Evolutionary conservation across 2,329 filamentous ascomycete genomes (phyloP).

Genomic region (Fusarium lyarnte): DNA sequence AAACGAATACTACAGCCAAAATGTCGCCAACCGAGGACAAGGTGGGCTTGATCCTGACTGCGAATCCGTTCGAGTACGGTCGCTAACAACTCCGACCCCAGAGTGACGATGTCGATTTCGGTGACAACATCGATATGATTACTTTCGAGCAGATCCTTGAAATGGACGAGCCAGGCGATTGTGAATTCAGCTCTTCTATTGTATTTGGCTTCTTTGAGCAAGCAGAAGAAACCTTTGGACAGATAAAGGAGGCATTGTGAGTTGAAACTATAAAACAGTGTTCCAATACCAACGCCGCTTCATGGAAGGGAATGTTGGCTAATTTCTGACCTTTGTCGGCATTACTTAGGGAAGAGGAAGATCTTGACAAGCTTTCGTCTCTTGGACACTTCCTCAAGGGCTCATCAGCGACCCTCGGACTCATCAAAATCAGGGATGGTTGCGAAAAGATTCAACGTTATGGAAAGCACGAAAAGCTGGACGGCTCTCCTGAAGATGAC

Average conservation of each 20-base stretch:
- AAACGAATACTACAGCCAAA: slow-evolving; percentile 25
- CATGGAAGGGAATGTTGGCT: neutral
- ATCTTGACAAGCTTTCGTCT: slow-evolving; percentile 79
- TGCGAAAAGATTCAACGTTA: slow-evolving; percentile 98
- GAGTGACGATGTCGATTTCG: slow-evolving; percentile 66
- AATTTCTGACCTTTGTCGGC: neutral
- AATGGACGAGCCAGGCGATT: slow-evolving; percentile 92
- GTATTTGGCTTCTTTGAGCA: slow-evolving; percentile 95
- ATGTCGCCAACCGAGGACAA: slow-evolving; percentile 49
- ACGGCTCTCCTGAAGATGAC: slow-evolving; percentile 74
- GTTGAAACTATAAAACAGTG: slow-evolving; percentile 47
- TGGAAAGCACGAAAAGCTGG: slow-evolving; percentile 82
- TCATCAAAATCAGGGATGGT: slow-evolving; percentile 88
- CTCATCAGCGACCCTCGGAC: slow-evolving; percentile 91
- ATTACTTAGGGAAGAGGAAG: slow-evolving; percentile 65
- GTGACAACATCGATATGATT: slow-evolving; percentile 77
- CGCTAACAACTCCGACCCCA: slow-evolving; percentile 20
- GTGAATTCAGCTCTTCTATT: slow-evolving; percentile 88
- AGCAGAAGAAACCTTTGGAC: slow-evolving; percentile 82
- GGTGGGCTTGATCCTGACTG: slow-evolving; percentile 38
- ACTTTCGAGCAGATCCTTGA: slow-evolving; percentile 97
- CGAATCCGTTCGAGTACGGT: neutral
- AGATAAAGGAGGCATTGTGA: slow-evolving; percentile 88
- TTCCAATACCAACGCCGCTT: neutral
- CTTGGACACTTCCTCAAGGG: slow-evolving; percentile 98